Base-by-base conservation (phyloP, 768 basidiomycete species). In the Clitopilus hobsonii region DNA sequence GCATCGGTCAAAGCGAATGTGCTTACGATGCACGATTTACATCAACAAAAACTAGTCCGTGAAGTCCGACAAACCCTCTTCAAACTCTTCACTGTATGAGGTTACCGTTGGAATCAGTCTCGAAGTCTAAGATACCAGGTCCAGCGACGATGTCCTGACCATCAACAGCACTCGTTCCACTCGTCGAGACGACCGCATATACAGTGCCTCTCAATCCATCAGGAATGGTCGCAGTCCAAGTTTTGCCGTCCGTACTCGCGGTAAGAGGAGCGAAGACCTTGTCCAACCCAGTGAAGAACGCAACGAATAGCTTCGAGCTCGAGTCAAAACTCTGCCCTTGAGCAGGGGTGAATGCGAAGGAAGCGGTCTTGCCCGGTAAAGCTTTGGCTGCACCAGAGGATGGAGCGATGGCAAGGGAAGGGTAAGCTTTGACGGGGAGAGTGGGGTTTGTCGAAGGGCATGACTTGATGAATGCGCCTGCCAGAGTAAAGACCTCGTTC, bases 381-480 rank as follows among this genome's bases (percentile, higher is more conserved):
- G 71, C 56, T 20, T 51, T 59, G 25, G 62, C 61, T n/a, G 71
- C 22, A 47, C 54, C 69, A 28, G 71, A 57, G 10, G 64, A 55
- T 54, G 69, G 56, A 24, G 65, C 54, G 47, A 75, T 56, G 5
- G 67, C 64, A 54, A 86, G 73, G 13, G 69, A 57, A 1, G 84
- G 80, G 75, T 83, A 85, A 11, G 81, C 71, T 51, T 70, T 75
- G 57, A 80, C 74, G 7, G 71, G 80, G 8, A 85, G 72, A 14
- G 72, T 54, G 0, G 81, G 79, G 70, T 86, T 86, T 56, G 74
- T 65, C 6, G 69, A 57, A 0, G 85, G 85, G 68, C 85, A 88
- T 0, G 67, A 64, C 8, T 63, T 71, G 68, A 86, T 82, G 71
- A 84, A 83, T 1, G 66, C 59, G 0, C 72, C 65, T 6, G 72